Evolutionary conservation across 2,329 filamentous ascomycete genomes (phyloP), one percentile per base, ranked within the genome.

Genomic region (Plectosphaerella sp.): DNA sequence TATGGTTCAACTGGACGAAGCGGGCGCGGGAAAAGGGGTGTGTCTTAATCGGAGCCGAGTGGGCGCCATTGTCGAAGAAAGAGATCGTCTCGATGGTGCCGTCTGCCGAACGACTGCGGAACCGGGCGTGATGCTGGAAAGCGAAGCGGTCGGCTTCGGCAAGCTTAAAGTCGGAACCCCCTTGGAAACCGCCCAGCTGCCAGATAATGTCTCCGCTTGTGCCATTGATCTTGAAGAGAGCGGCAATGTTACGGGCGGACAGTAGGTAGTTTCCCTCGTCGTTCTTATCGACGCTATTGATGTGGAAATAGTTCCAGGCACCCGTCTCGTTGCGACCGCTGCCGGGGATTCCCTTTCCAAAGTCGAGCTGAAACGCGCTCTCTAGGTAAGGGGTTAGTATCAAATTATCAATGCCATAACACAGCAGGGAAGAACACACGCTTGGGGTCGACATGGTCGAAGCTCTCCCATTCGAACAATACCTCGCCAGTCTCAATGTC

Each of bases 221-320:
- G n/a, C 68, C 67, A 52, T 75, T 72, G 57, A 83, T 72, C 49
- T 72, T 73, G 33, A 67, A 67, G 7, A 82, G 63, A 14, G 72
- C 68, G 57, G 71, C 71, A 45, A 72, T 69, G 57, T 80, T 72
- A 2, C 78, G 73, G 1, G 73, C 69, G 0, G 78, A 83, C 15
- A 84, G 68, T 9, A 83, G 62, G 52, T 78, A 84, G 58, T 83
- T 75, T 7, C 76, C 76, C 0, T 69, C 57, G 0, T 63, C 57
- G 48, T 75, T 72, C 59, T 81, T 80, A 58, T 79, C 74, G 28
- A 83, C 66, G 45, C 76, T 77, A 63, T 82, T 80, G 63, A 83
- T 74, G 60, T 81, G 78, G 60, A 80, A 82, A 56, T 74, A 80
- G 61, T 83, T 78, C 65, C 77, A 83, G 0, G 71, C 68, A 18